These are phyloP conservation scores for Cerrena zonata DNA, from an alignment of 1,284 basidiomycete species.

Conservation along the genomic window DNA sequence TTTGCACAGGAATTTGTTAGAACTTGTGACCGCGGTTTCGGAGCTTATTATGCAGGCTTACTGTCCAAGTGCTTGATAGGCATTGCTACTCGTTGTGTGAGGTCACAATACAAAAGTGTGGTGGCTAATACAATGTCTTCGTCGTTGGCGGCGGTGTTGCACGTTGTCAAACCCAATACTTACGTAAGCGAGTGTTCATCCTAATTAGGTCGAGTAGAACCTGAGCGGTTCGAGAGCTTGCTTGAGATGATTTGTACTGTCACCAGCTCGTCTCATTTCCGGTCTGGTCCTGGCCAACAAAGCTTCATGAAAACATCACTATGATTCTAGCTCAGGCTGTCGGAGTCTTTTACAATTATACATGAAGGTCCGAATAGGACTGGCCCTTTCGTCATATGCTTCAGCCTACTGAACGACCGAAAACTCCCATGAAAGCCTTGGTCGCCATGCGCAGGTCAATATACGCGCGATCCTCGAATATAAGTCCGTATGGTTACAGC, in stretches of 20 bases:
- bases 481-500: too few relatives aligned
- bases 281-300: background rate
- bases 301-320: too few relatives aligned
- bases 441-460: too few relatives aligned
- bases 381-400: too few relatives aligned
- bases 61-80: slow-evolving; percentile 53
- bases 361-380: too few relatives aligned
- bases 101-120: slow-evolving; percentile 4
- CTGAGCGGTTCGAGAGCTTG: background rate
- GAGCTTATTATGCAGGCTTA: slow-evolving; percentile 24
- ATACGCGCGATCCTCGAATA: too few relatives aligned
- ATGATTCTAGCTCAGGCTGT: too few relatives aligned
- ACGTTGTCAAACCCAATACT: background rate
- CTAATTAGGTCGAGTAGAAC: background rate
- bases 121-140: background rate
- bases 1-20: slow-evolving; percentile 8
- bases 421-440: too few relatives aligned
- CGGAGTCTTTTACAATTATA: too few relatives aligned
- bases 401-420: too few relatives aligned
- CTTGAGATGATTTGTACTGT: background rate
- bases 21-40: slow-evolving; percentile 6
- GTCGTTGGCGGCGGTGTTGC: slow-evolving; percentile 11
- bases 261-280: background rate
- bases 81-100: slow-evolving; percentile 28
- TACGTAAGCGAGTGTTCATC: slow-evolving; percentile 4